Conservation (phyloP, 148 eudicot species). For the Spergularia marina region DNA sequence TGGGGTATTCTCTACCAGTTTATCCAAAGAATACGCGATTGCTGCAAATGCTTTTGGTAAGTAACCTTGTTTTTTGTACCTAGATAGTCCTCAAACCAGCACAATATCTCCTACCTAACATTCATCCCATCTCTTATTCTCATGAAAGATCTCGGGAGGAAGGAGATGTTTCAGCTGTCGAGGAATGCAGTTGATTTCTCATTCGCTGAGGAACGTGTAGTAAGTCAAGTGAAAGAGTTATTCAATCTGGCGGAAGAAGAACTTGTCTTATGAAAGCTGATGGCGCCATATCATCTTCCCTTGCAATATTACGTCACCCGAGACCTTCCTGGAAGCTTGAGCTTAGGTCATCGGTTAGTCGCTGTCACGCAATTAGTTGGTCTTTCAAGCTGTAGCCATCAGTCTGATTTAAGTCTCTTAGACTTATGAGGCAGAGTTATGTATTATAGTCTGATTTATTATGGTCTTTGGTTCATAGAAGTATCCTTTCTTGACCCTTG, state of each 20-base stretch:
- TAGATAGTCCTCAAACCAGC: neutral
- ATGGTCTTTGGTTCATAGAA: too few relatives aligned
- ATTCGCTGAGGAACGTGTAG: constrained; percentile 59
- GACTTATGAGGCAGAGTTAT: too few relatives aligned
- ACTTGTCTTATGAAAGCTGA: neutral
- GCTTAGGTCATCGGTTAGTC: neutral
- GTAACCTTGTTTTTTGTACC: constrained; percentile 16
- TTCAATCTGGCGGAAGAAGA: constrained; percentile 24
- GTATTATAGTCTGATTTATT: too few relatives aligned
- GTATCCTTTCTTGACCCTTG: too few relatives aligned
- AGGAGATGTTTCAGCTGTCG: constrained; percentile 68
- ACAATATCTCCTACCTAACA: neutral
- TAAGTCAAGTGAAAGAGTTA: constrained; percentile 40
- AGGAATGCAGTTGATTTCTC: constrained; percentile 51
- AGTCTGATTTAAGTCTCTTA: too few relatives aligned
- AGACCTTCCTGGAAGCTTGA: neutral
- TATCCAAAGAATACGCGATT: constrained; percentile 66
- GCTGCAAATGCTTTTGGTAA: constrained; percentile 77
- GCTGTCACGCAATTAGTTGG: too few relatives aligned
- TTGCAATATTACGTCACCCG: neutral
- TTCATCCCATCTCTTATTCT: neutral
- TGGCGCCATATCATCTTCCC: too few relatives aligned
- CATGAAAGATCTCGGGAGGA: constrained; percentile 57
- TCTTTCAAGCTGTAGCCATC: neutral
- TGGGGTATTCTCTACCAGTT: constrained; percentile 84